Percentiles rank a stretch among this genome's conserved stretches.
phyloP scores from a whole-genome alignment of 1,139 yeast genomes.

The Zygosaccharomyces pseudobailii region DNA sequence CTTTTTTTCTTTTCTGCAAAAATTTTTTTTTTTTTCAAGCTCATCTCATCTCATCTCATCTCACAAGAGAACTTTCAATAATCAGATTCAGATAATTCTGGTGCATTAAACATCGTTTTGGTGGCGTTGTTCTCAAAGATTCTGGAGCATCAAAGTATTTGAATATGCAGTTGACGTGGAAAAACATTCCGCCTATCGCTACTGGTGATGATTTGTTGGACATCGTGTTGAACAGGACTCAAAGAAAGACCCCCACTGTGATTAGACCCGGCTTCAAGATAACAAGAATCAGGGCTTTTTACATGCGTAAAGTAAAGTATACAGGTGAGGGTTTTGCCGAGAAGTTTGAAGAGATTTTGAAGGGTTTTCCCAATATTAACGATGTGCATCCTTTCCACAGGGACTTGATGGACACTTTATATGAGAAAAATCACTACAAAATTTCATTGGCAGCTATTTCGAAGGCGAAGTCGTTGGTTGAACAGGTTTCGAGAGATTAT shows the following conservation, averaged over 20 bases:
- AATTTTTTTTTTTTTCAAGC: constrained; percentile 12
- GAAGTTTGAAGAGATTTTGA: constrained; percentile 77
- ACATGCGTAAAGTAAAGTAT: constrained; percentile 94
- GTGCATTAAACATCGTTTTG: neutral
- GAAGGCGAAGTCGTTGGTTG: constrained; percentile 88
- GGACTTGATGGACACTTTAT: constrained; percentile 93
- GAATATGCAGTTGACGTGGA: constrained; percentile 93
- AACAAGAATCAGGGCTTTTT: constrained; percentile 94
- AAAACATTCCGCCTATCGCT: constrained; percentile 94
- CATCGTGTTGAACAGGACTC: constrained; percentile 93
- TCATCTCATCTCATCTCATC: constrained; percentile 24
- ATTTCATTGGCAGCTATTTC: constrained; percentile 95
- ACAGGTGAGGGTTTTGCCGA: constrained; percentile 95
- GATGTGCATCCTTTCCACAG: constrained; percentile 98
- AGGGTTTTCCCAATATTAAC: constrained; percentile 92
- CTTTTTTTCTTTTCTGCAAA: neutral
- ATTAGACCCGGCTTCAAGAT: constrained; percentile 95
- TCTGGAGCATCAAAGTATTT: constrained; percentile 1
- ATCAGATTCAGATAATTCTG: neutral
- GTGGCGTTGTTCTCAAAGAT: neutral
- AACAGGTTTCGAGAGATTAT: constrained; percentile 94
- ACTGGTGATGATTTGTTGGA: constrained; percentile 90
- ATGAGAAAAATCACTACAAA: constrained; percentile 96
- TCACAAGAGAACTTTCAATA: constrained; percentile 7
- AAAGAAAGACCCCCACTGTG: constrained; percentile 97